These are phyloP conservation scores for Aspergillus sergii DNA, from an alignment of 2,329 filamentous ascomycete species.

Conservation along the genomic window DNA sequence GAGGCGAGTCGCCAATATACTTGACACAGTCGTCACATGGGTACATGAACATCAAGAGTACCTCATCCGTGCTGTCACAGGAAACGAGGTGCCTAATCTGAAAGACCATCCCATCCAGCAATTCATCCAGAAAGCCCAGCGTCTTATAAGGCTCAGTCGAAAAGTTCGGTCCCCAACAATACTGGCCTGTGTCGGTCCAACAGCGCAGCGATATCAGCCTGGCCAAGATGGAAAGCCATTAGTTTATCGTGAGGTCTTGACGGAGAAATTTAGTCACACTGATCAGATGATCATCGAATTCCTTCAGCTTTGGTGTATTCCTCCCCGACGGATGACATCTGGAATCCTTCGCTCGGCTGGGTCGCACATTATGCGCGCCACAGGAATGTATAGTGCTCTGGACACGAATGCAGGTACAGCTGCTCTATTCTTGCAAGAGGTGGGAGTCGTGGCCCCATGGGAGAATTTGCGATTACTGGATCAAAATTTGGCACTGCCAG, in stretches of 20 bases:
- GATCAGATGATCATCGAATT: constrained; percentile 60
- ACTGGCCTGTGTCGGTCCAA: constrained; percentile 46
- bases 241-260: constrained; percentile 35
- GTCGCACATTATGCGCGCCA: constrained; percentile 58
- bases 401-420: constrained; percentile 43
- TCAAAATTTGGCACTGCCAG: constrained; percentile 56
- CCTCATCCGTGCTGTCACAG: constrained; percentile 30
- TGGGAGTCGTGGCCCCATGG: constrained; percentile 63
- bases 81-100: constrained; percentile 26
- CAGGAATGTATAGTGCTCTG: constrained; percentile 56
- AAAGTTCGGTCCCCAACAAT: constrained; percentile 46
- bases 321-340: constrained; percentile 41
- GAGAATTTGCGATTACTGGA: constrained; percentile 58
- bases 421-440: constrained; percentile 60
- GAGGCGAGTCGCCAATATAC: constrained; percentile 50
- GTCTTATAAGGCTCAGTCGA: constrained; percentile 45
- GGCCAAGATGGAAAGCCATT: constrained; percentile 30
- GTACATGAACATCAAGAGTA: constrained; percentile 53
- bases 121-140: constrained; percentile 50
- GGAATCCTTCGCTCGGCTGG: constrained; percentile 52
- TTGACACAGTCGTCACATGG: constrained; percentile 58
- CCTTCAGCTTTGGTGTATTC: constrained; percentile 54
- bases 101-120: constrained; percentile 42
- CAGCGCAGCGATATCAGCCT: constrained; percentile 31
- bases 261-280: constrained; percentile 48